A percentile compares a stretch with the other conserved stretches of the same genome.
phyloP scores from a whole-genome alignment of 1,139 yeast genomes.

The Debaryomyces psychrophilus region DNA sequence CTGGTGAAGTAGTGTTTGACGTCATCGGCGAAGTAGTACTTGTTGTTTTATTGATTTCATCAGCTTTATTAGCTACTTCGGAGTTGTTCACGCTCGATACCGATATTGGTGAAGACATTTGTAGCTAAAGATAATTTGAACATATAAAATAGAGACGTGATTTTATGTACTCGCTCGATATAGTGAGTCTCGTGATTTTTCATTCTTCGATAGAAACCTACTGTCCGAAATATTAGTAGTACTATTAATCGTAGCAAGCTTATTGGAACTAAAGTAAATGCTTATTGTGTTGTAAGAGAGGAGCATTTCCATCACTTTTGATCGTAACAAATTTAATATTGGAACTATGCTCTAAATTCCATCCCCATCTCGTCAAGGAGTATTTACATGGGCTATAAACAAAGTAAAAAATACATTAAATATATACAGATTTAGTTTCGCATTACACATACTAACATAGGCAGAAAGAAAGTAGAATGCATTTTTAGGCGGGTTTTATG shows the following conservation, averaged over 20 bases:
- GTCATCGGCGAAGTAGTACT: constrained; percentile 16
- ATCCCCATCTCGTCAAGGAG: too few relatives aligned
- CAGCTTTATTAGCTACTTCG: constrained; percentile 9
- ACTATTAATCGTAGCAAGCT: too few relatives aligned
- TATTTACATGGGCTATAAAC: neutral
- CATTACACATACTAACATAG: neutral
- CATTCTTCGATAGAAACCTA: too few relatives aligned
- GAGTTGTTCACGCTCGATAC: constrained; percentile 12
- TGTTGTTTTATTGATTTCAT: constrained; percentile 14
- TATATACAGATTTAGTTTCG: constrained; percentile 7
- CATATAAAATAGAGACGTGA: constrained; percentile 6
- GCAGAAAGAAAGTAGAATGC: neutral
- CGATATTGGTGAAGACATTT: constrained; percentile 16
- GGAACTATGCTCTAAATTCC: neutral
- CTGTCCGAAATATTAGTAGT: too few relatives aligned
- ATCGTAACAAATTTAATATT: neutral
- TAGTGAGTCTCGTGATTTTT: constrained; percentile 5
- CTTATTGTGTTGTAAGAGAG: too few relatives aligned
- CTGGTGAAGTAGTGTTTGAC: constrained; percentile 15
- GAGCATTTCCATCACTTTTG: neutral
- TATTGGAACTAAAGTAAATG: too few relatives aligned
- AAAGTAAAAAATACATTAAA: constrained; percentile 7
- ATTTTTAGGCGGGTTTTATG: neutral
- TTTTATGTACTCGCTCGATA: neutral
- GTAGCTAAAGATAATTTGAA: neutral